Percentiles rank a stretch among this genome's conserved stretches.
Conservation (phyloP, 164 flowering plant genomes). For the Pachysandra terminalis region DNA sequence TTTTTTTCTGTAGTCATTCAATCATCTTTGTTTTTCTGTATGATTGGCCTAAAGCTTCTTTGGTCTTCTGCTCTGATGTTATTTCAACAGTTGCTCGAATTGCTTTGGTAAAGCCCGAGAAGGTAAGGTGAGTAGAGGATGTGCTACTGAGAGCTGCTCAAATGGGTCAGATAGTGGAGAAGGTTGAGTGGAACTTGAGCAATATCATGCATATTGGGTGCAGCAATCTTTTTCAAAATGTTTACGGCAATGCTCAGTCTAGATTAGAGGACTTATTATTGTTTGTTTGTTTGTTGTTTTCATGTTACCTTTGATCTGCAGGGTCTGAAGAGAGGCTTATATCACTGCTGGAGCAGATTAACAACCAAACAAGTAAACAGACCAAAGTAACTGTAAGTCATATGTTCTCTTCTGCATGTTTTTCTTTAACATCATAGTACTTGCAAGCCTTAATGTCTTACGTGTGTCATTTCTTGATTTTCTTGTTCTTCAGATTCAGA, state of each 20-base stretch:
- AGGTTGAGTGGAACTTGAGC: conserved; percentile 40
- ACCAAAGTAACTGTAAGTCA: conserved; percentile 90
- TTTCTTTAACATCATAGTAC: neutral
- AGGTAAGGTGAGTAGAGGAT: conserved; percentile 98
- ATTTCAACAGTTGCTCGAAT: conserved; percentile 85
- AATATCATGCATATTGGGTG: neutral
- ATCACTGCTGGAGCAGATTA: conserved; percentile 88
- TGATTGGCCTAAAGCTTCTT: neutral
- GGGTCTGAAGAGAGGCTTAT: conserved; percentile 94
- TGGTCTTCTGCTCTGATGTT: neutral
- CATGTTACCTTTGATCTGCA: conserved; percentile 9
- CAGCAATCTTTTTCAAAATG: neutral
- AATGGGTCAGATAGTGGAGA: conserved; percentile 88
- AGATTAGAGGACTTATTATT: neutral
- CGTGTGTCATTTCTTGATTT: neutral
- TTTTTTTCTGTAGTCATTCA: no score
- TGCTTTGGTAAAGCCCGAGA: conserved; percentile 96
- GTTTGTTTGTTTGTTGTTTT: neutral
- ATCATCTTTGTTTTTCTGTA: neutral
- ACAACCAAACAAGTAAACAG: conserved; percentile 81
- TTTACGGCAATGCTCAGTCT: neutral
- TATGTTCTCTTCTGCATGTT: neutral
- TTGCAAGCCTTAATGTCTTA: neutral
- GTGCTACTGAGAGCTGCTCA: conserved; percentile 88
- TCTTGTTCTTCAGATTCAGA: conserved; percentile 60